Evolutionary conservation across 768 basidiomycete genomes (phyloP), one percentile per base, ranked within the genome.

Genomic region (Tremella fuciformis): DNA sequence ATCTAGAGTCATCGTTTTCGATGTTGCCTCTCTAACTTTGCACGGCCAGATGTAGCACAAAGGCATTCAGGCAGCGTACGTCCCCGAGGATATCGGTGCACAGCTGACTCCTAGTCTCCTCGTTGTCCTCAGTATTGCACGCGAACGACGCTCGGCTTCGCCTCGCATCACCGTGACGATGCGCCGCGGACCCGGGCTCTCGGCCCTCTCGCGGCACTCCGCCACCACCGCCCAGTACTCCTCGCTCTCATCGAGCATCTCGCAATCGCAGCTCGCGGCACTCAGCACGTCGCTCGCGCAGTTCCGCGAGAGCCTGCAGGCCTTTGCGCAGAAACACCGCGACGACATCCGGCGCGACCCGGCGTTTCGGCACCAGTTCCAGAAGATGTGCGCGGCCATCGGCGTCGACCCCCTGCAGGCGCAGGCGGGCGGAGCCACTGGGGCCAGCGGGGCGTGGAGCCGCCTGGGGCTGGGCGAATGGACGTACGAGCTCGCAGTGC

Each of bases 401-500:
- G 91, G 91, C 29, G 91, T 99, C 21, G 96, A 98, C 75, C 93
- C 94, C 1, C 83, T 97, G 19, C 87, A 89, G 1, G 16, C 46
- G 9, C 16, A 34, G 38, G 53, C 50, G n/a, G 53, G 48, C 3
- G 44, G 53, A 4, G 24, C 16, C 1, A 46, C 55, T 2, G 89
- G 88, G 38, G 56, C 62, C 0, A 73, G 72, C 0, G 90, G 91
- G 1, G 89, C 89, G 85, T 96, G 91, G 90, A 86, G 87, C 1
- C 79, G 91, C 70, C 83, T 80, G 3, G 77, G 77, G 13, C 78
- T 96, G 54, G 86, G 90, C 15, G 96, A 98, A 74, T 98, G 92
- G 91, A 88, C 92, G 68, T 88, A 90, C 73, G 93, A 96, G 70
- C 83, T 98, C 6, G 91, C 91, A 9, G 91, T 97, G 39, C 94